Evolutionary conservation across 306 rosid species (phyloP).

Genomic region (Arachis stenosperma): DNA sequence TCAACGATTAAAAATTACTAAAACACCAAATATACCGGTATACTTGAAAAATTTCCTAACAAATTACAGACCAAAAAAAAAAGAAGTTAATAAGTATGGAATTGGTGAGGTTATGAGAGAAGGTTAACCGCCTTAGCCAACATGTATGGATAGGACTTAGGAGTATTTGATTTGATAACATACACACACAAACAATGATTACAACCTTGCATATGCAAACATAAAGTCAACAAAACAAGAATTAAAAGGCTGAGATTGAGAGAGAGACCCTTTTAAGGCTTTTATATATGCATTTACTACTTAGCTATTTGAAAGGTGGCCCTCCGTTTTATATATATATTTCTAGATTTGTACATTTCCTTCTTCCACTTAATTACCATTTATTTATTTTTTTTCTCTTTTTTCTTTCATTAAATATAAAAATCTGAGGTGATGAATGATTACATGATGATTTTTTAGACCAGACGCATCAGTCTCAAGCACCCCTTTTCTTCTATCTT

Average conservation of each 20-base stretch:
- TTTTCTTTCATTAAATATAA: constrained; percentile 18
- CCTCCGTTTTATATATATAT: constrained; percentile 37
- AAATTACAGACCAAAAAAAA: no score
- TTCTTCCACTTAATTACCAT: constrained; percentile 34
- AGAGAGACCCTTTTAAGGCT: constrained; percentile 41
- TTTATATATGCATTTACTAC: constrained; percentile 39
- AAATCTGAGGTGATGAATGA: constrained; percentile 26
- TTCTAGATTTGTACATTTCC: constrained; percentile 44
- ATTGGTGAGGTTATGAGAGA: no score
- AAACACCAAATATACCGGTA: no score
- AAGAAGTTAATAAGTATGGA: no score
- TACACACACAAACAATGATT: neutral
- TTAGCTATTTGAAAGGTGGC: constrained; percentile 45
- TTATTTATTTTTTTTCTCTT: neutral
- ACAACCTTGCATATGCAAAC: constrained; percentile 33
- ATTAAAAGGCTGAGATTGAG: constrained; percentile 24
- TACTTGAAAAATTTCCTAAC: no score
- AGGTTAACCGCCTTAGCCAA: no score
- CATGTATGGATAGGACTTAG: neutral
- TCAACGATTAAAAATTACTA: no score
- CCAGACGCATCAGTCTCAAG: constrained; percentile 22
- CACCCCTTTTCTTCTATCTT: constrained; percentile 21
- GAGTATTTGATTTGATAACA: neutral
- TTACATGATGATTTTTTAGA: constrained; percentile 19
- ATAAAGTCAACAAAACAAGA: constrained; percentile 53